These are phyloP conservation scores for Fraxinus xanthoxyloides DNA, from an alignment of 305 asterid genomes.

Conservation along the genomic window DNA sequence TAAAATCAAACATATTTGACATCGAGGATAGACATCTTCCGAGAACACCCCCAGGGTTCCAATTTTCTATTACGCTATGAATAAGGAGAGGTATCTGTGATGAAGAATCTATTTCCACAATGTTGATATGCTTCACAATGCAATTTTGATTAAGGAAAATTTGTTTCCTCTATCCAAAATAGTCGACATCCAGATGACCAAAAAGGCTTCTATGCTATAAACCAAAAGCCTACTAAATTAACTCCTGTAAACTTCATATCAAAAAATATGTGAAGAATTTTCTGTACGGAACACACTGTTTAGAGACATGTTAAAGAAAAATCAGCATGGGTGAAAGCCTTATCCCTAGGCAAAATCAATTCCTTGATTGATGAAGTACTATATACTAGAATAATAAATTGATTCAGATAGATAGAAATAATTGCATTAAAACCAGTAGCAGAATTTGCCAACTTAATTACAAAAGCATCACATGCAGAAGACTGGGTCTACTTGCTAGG, in stretches of 20 bases:
- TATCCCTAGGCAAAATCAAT: background rate
- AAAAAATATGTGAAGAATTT: background rate
- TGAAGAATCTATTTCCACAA: background rate
- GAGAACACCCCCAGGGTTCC: background rate
- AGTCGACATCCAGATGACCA: background rate
- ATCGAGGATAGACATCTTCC: background rate
- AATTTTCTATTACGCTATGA: background rate
- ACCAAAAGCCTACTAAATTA: background rate
- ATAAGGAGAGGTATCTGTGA: background rate
- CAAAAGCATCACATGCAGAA: background rate
- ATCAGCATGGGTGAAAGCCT: background rate
- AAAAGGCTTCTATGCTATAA: background rate
- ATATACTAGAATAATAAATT: background rate
- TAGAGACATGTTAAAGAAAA: background rate
- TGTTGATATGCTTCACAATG: background rate
- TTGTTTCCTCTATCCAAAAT: background rate
- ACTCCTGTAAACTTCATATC: background rate
- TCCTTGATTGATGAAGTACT: background rate
- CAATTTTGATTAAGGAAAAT: background rate
- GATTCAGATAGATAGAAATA: background rate
- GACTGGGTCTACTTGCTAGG: background rate
- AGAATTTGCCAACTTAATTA: conserved; percentile 6
- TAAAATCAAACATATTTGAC: background rate
- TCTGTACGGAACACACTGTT: background rate
- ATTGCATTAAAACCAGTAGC: background rate